Evolutionary conservation across 1,284 basidiomycete species (phyloP), one percentile per base, ranked within the genome.

Genomic region (Ustilago trichophora): DNA sequence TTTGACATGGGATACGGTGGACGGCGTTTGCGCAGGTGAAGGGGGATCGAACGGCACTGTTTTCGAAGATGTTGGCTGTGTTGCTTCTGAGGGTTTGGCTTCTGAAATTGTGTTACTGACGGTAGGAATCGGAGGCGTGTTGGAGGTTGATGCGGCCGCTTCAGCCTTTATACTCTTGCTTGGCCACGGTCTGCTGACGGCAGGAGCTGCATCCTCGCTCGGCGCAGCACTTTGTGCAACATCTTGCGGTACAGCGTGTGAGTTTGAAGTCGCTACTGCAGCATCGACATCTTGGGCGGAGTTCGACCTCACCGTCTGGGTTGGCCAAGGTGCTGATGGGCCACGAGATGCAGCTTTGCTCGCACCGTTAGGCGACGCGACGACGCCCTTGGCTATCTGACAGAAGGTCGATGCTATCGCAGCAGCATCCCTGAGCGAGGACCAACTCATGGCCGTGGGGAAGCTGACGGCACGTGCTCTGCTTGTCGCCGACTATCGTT

Each of bases 321-420:
- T 57, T 2, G 60, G 49, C 60, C 60, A 64, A 31, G 60, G 60
- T 26, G 48, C 43, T 19, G 35, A 33, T 26, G 52, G 35, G 9
- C 44, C 45, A 6, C 42, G 34, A 13, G 25, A 21, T 5, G 48
- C 36, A 11, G 59, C 34, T 27, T 34, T 33, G 6, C 40, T 41
- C 5, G 53, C 34, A 34, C 55, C 53, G 16, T 52, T 45, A 3
- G 69, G 44, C 12, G 63, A 40, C 12, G 68, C n/a, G 4, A 64
- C 33, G n/a, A 63, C 50, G 26, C 52, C 51, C 24, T 60, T 68
- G 29, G 59, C 58, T 34, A 72, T 60, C 25, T 54, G 44, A 34
- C 51, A 64, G 15, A 70, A 22, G 24, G 64, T 62, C 15, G 64
- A 72, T 42, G 65, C 69, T 41, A 68, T 62, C 16, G 56, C 60